Conservation (phyloP, 805 yeast species). For the Isabelozyma gotoi region DNA sequence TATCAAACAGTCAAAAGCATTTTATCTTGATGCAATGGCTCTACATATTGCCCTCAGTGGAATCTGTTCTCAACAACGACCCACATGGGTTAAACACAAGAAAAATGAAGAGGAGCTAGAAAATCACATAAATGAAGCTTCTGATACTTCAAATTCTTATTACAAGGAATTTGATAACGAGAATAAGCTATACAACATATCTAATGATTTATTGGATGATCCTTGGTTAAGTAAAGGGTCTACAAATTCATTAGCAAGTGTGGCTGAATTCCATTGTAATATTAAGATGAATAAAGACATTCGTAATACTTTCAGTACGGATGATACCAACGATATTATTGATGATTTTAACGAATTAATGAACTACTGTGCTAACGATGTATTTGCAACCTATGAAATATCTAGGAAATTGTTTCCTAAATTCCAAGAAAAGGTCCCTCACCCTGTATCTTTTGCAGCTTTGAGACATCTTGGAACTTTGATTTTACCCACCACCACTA, state of each 20-base stretch:
- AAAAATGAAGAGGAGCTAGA: constrained; percentile 31
- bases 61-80: constrained; percentile 88
- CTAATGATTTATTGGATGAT: constrained; percentile 47
- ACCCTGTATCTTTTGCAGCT: constrained; percentile 93
- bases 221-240: constrained; percentile 87
- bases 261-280: constrained; percentile 75
- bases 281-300: constrained; percentile 62
- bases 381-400: constrained; percentile 68
- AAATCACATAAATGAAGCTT: constrained; percentile 10
- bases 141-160: constrained; percentile 5
- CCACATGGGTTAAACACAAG: constrained; percentile 65
- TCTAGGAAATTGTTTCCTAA: constrained; percentile 67
- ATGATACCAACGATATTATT: constrained; percentile 52
- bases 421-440: constrained; percentile 73
- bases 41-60: constrained; percentile 89
- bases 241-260: constrained; percentile 76
- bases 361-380: constrained; percentile 85
- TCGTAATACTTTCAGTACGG: constrained; percentile 62
- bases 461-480: constrained; percentile 69
- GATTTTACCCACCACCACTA: constrained; percentile 70
- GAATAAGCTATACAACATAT: constrained; percentile 5
- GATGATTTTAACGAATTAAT: constrained; percentile 61
- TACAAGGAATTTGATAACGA: constrained; percentile 1
- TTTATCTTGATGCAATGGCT: constrained; percentile 89
- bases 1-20: constrained; percentile 63